These are phyloP conservation scores for Pyricularia grisea DNA, from an alignment of 2,329 filamentous ascomycete species.

Conservation along the genomic window DNA sequence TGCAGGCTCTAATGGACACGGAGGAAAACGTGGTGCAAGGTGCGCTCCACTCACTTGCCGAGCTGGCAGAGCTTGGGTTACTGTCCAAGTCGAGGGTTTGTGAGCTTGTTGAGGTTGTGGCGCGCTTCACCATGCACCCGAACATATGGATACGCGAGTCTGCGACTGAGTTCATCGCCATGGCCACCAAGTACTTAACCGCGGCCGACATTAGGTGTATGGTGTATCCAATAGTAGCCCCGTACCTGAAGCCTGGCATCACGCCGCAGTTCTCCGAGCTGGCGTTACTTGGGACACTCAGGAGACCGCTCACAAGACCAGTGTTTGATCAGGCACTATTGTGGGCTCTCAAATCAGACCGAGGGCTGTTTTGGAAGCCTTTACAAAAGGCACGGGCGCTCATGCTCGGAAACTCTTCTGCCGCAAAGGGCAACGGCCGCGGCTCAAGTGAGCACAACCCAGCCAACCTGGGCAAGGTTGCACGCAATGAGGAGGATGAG, in stretches of 20 bases:
- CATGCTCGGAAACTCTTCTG: slow-evolving; percentile 56
- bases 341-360: slow-evolving; percentile 78
- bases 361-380: slow-evolving; percentile 79
- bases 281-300: slow-evolving; percentile 69
- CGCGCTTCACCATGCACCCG: slow-evolving; percentile 83
- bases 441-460: slow-evolving; percentile 42
- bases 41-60: slow-evolving; percentile 77
- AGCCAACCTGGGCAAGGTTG: slow-evolving; percentile 51
- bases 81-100: slow-evolving; percentile 77
- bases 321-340: slow-evolving; percentile 78
- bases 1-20: slow-evolving; percentile 80
- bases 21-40: slow-evolving; percentile 93
- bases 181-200: slow-evolving; percentile 66
- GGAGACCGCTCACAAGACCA: slow-evolving; percentile 67
- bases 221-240: slow-evolving; percentile 66
- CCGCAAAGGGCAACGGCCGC: slow-evolving; percentile 21
- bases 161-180: slow-evolving; percentile 72
- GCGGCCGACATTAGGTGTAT: slow-evolving; percentile 77
- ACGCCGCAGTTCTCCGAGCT: slow-evolving; percentile 60
- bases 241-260: slow-evolving; percentile 70
- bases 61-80: slow-evolving; percentile 79
- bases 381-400: slow-evolving; percentile 54
- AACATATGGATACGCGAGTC: slow-evolving; percentile 94
- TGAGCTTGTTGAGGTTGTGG: slow-evolving; percentile 78
- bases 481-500: slow-evolving; percentile 86